A percentile compares a stretch with the other conserved stretches of the same genome.
Evolutionary conservation across 345 rosid genomes (phyloP).

Genomic region (Bruguiera sexangula): DNA sequence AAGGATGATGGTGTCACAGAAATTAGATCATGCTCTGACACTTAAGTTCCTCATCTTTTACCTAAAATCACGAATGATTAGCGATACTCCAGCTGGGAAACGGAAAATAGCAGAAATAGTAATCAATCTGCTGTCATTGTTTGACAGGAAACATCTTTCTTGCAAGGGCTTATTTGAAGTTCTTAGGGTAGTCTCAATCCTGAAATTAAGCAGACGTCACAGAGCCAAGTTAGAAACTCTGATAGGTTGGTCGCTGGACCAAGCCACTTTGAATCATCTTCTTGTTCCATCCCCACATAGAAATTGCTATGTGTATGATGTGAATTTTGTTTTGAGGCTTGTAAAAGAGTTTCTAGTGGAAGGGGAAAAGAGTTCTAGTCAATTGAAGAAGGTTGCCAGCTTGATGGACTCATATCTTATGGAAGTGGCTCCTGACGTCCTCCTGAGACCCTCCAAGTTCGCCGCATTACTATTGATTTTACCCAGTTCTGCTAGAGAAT

Average conservation of each 20-base stretch:
- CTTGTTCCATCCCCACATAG: constrained; percentile 31
- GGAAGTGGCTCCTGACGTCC: constrained; percentile 51
- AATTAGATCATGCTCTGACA: constrained; percentile 29
- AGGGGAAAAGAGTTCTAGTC: constrained; percentile 1
- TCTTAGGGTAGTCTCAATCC: constrained; percentile 25
- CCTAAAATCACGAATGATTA: constrained; percentile 28
- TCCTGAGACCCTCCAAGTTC: constrained; percentile 36
- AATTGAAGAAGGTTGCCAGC: constrained; percentile 33
- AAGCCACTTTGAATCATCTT: constrained; percentile 44
- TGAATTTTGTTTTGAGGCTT: constrained; percentile 46
- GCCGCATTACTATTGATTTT: constrained; percentile 32
- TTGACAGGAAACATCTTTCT: constrained; percentile 32
- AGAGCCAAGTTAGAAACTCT: constrained; percentile 35
- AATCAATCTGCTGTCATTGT: constrained; percentile 32
- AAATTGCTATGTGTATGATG: constrained; percentile 38
- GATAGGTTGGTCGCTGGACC: constrained; percentile 47
- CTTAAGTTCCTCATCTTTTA: constrained; percentile 42
- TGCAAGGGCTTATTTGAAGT: constrained; percentile 43
- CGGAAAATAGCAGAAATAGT: constrained; percentile 24
- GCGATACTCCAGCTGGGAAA: constrained; percentile 23
- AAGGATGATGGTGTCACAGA: constrained; percentile 25
- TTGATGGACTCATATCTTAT: constrained; percentile 44
- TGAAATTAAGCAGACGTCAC: constrained; percentile 23
- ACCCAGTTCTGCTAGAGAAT: constrained; percentile 46
- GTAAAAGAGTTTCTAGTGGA: constrained; percentile 28